These are phyloP conservation scores for Parascedosporium putredinis DNA, from an alignment of 2,329 filamentous ascomycete species.

Conservation along the genomic window DNA sequence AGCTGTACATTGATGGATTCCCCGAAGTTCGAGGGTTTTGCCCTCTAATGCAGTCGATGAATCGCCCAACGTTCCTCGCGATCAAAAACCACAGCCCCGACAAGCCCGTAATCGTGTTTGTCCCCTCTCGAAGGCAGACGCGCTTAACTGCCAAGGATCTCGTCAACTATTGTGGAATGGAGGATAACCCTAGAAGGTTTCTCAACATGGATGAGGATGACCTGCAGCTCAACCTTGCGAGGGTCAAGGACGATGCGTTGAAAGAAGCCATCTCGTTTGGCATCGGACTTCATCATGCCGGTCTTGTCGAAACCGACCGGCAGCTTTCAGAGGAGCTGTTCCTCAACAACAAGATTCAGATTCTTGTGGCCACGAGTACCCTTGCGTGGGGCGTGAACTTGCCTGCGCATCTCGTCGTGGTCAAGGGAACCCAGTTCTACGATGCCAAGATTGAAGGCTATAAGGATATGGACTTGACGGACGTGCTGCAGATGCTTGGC, in stretches of 20 bases:
- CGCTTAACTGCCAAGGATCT: conserved; percentile 90
- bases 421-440: conserved; percentile 97
- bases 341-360: conserved; percentile 95
- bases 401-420: conserved; percentile 90
- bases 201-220: conserved; percentile 93
- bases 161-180: conserved; percentile 97
- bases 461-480: conserved; percentile 97
- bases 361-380: conserved; percentile 89
- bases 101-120: conserved; percentile 97
- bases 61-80: conserved; percentile 87
- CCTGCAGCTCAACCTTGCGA: conserved; percentile 71
- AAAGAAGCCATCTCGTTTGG: conserved; percentile 94
- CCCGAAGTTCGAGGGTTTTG: conserved; percentile 93
- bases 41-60: conserved; percentile 98
- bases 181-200: conserved; percentile 91
- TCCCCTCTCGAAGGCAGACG: conserved; percentile 89
- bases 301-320: conserved; percentile 88
- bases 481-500: conserved; percentile 95
- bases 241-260: conserved; percentile 87
- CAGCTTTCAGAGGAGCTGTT: conserved; percentile 91
- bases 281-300: conserved; percentile 93
- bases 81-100: conserved; percentile 94
- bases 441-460: conserved; percentile 97
- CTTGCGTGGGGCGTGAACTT: conserved; percentile 97
- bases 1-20: conserved; percentile 96